Base-by-base conservation (phyloP, 495 filamentous ascomycete genomes). In the Podospora australis region DNA sequence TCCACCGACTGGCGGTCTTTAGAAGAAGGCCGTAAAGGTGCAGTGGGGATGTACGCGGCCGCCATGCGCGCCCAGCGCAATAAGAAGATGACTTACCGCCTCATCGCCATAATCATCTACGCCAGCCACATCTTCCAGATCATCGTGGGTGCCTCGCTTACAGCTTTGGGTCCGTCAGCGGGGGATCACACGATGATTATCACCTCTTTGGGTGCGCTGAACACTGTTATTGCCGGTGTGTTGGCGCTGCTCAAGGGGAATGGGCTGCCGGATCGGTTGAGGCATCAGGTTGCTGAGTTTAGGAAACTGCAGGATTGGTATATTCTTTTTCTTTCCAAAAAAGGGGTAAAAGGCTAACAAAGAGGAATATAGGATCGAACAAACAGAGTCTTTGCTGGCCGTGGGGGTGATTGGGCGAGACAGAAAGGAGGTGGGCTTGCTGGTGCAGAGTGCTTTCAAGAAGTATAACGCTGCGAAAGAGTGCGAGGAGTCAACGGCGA, bases 221-320 rank as follows among this genome's bases (percentile, higher is more conserved):
- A 75, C 49, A 77, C 72, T 1, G 63, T 73, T n/a, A 55, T 77
- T 6, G 73, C 73, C 6, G 73, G 73, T 11, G 21, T 75, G 0
- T 48, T 77, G 10, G 73, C 73, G 3, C 63, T 72, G n/a, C 55
- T 72, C 38, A 70, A 70, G 48, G 69, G 70, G 1, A 65, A 67
- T 6, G 70, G 70, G 0, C 55, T 72, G 34, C 69, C 69, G 8
- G 63, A 69, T 53, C 53, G 67, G 14, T 45, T 73, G 21, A 57
- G 65, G 23, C 65, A 69, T 39, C 68, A 72, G 39, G 60, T 62
- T 19, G 53, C 68, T n/a, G 68, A 68, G 36, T 69, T 69, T 39
- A 39, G 66, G 4, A 62, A 67, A 21, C 57, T 75, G 5, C 66
- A 69, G 40, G 63, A 67, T 39, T 66, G 58, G 59, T n/a, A n/a